Base-by-base conservation (phyloP, 495 filamentous ascomycete species). In the Viridothelium virens region DNA sequence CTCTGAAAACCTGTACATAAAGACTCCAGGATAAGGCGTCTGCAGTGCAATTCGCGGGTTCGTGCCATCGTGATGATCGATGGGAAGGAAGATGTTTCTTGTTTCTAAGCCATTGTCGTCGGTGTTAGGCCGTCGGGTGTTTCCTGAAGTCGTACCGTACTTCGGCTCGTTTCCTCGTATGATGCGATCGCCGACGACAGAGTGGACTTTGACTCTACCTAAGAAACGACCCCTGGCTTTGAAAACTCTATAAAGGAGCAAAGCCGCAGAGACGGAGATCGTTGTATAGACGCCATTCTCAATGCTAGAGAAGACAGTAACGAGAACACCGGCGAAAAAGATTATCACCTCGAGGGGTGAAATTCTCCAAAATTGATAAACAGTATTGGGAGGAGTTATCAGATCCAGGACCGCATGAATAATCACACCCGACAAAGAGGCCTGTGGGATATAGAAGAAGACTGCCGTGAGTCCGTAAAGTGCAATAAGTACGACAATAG, bases 1-100 rank as follows among this genome's bases (percentile, higher is more conserved):
- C 79, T 98, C 94, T 3, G 91, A 87, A 78, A 98, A 97, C 48
- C 94, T 86, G 79, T 96, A 98, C 74, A 98, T 96, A 80, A 97
- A 97, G 71, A 98, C 86, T 66, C 94, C 94, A 0, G 94, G 92
- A 72, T 92, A 92, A 6, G 94, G 94, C 68, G 83, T 86, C 66
- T 88, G 79, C 9, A 96, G 79, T 2, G 90, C 83, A 65, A 98
- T 80, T 25, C 89, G 82, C 1, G 95, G 94, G 74, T 98, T 98
- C 14, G 90, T 92, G 59, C 94, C 94, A 74, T 97, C 94, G 25
- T 81, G 78, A 73, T 92, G 91, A 68, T 89, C 87, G 68, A 96
- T 82, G 4, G 94, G 94, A n/a, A 98, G 80, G 82, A 93, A 98
- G 50, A 96, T 85, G 56, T 91, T 90, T 12, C 92, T 85, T 36